A percentile compares a stretch with the other conserved stretches of the same genome.
These are phyloP conservation scores for Ceratocystis smalleyi DNA, from an alignment of 2,329 filamentous ascomycete species.

Conservation along the genomic window DNA sequence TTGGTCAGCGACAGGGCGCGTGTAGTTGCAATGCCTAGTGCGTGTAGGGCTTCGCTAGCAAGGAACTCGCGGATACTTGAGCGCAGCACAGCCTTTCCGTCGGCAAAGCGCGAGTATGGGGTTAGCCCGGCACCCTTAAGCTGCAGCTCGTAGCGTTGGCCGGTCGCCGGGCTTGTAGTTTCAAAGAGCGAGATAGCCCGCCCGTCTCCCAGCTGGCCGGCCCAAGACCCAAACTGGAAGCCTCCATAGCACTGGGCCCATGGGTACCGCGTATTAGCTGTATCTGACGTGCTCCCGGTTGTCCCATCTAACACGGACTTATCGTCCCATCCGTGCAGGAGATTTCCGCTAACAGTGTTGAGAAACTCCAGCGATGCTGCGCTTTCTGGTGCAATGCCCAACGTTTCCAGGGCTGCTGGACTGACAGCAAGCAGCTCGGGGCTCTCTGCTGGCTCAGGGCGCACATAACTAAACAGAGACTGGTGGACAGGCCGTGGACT, in stretches of 20 bases:
- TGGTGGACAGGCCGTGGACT: constrained; percentile 69
- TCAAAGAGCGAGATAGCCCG: constrained; percentile 91
- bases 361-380: constrained; percentile 58
- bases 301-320: constrained; percentile 38
- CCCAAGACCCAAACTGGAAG: constrained; percentile 70
- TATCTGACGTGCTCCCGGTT: constrained; percentile 26
- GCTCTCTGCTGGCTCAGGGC: constrained; percentile 55
- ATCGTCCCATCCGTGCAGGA: constrained; percentile 63
- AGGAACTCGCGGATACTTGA: constrained; percentile 91
- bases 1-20: constrained; percentile 70
- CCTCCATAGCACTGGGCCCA: constrained; percentile 99
- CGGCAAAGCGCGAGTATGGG: constrained; percentile 89
- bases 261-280: constrained; percentile 42
- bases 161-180: constrained; percentile 55
- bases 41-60: constrained; percentile 77
- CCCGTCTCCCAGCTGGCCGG: constrained; percentile 87
- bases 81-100: constrained; percentile 82
- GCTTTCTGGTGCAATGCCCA: constrained; percentile 59
- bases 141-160: constrained; percentile 73
- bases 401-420: constrained; percentile 57
- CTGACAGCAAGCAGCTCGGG: constrained; percentile 74
- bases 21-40: constrained; percentile 72
- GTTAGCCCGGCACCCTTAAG: constrained; percentile 88
- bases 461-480: constrained; percentile 80
- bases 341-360: constrained; percentile 65